These are phyloP conservation scores for Noccaea caerulescens DNA, from an alignment of 345 rosid species.

Conservation along the genomic window DNA sequence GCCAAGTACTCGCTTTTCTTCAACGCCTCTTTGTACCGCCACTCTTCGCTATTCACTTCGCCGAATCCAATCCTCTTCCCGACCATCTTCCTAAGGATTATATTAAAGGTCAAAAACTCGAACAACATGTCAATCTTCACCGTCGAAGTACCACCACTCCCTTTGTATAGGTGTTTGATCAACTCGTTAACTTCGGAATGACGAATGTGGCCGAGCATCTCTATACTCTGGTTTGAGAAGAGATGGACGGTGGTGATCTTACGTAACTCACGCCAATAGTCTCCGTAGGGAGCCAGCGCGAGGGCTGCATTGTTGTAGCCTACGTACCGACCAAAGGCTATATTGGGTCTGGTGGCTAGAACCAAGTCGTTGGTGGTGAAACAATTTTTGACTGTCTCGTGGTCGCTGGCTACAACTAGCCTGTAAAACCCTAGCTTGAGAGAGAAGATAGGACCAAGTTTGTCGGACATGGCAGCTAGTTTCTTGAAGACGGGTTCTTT, in stretches of 20 bases:
- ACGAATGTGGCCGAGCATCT: constrained; percentile 51
- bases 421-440: constrained; percentile 55
- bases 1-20: constrained; percentile 48
- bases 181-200: constrained; percentile 48
- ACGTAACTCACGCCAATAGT: constrained; percentile 69
- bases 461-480: constrained; percentile 57
- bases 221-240: constrained; percentile 56
- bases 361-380: constrained; percentile 57
- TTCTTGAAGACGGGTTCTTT: constrained; percentile 46
- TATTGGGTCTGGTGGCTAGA: constrained; percentile 58
- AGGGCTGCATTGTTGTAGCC: constrained; percentile 63
- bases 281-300: constrained; percentile 60
- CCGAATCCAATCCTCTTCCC: constrained; percentile 51
- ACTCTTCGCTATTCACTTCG: constrained; percentile 47
- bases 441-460: constrained; percentile 57
- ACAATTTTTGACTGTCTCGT: constrained; percentile 53
- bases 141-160: constrained; percentile 19
- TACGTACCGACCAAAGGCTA: constrained; percentile 56
- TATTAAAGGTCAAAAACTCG: constrained; percentile 59
- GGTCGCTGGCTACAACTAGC: constrained; percentile 51
- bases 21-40: constrained; percentile 52
- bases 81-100: constrained; percentile 52
- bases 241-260: constrained; percentile 61
- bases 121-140: constrained; percentile 50
- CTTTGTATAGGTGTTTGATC: constrained; percentile 49